These are phyloP conservation scores for Rutstroemia sp. DNA, from an alignment of 2,329 filamentous ascomycete species.

Conservation along the genomic window DNA sequence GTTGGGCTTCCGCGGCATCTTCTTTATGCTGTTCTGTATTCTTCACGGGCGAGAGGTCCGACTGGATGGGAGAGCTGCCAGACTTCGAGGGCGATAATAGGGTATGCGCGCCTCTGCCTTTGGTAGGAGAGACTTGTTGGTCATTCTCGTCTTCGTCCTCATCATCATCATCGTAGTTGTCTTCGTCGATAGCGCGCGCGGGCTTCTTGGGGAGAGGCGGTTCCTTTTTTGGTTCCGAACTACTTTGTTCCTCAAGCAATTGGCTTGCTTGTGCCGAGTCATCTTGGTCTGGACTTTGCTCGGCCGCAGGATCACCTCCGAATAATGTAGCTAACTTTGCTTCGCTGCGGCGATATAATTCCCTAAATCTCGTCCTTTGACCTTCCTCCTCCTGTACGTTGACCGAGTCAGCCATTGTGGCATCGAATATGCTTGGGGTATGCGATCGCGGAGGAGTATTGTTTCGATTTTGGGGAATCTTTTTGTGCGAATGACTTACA, in stretches of 20 bases:
- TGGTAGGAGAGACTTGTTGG: conserved; percentile 44
- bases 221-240: conserved; percentile 40
- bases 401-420: conserved; percentile 38
- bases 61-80: conserved; percentile 56
- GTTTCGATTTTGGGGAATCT: conserved; percentile 51
- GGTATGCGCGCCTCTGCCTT: conserved; percentile 41
- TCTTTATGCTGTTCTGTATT: conserved; percentile 46
- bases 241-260: conserved; percentile 43
- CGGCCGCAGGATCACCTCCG: conserved; percentile 33
- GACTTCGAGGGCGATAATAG: conserved; percentile 64
- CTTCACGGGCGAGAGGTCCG: conserved; percentile 42
- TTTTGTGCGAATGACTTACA: conserved; percentile 38
- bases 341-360: conserved; percentile 71
- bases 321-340: conserved; percentile 73
- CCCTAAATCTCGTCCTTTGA: conserved; percentile 63
- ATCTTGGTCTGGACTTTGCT: conserved; percentile 22
- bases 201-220: conserved; percentile 56
- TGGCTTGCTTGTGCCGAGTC: conserved; percentile 27
- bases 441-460: conserved; percentile 39
- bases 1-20: conserved; percentile 42
- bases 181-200: conserved; percentile 72
- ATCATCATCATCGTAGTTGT: conserved; percentile 80
- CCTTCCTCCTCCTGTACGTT: conserved; percentile 61
- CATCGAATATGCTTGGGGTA: conserved; percentile 27
- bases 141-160: conserved; percentile 54